Evolutionary conservation across 2,329 filamentous ascomycete species (phyloP), one percentile per base, ranked within the genome.

Genomic region (Hysterium pulicare): DNA sequence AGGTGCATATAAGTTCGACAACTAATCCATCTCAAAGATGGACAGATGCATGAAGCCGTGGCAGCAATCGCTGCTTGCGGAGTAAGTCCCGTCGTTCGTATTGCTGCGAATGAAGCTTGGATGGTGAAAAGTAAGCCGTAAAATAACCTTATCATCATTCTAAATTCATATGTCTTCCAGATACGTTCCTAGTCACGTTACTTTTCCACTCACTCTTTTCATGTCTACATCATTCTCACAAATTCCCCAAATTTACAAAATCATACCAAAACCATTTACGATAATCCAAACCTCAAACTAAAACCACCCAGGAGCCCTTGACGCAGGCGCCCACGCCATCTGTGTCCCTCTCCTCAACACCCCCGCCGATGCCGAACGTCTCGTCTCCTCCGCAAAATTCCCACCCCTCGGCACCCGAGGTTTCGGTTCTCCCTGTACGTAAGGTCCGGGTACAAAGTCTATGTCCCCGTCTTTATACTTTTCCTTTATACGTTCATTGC

Each of bases 271-370:
- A 38, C 13, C 41, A 9, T 22, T n/a, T n/a, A n/a, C n/a, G n/a
- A 42, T 10, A 9, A 19, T 8, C 20, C n/a, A n/a, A 33, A 28
- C 8, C 24, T 28, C 24, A 28, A 26, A 23, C 38, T 46, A 40
- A 47, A 24, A 23, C 22, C 19, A 5, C 17, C 6, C 40, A 73
- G 70, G 71, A 38, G 79, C 79, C 9, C 69, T 83, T 28, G 79
- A 82, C 51, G 66, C 76, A 33, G 79, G 79, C 28, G 78, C 79
- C 6, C 78, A 82, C 55, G 79, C 77, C 23, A 71, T 82, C 26
- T 64, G 81, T 21, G 76, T 78, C 4, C 77, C 76, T 3, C 59
- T 78, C 4, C 66, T 79, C 24, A 71, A 76, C 48, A 76, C 71
- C 0, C 71, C 71, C 9, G 74, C 77, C 17, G 76, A 81, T 49